These are phyloP conservation scores for Acacia concinna DNA, from an alignment of 331 rosid species.

Conservation along the genomic window DNA sequence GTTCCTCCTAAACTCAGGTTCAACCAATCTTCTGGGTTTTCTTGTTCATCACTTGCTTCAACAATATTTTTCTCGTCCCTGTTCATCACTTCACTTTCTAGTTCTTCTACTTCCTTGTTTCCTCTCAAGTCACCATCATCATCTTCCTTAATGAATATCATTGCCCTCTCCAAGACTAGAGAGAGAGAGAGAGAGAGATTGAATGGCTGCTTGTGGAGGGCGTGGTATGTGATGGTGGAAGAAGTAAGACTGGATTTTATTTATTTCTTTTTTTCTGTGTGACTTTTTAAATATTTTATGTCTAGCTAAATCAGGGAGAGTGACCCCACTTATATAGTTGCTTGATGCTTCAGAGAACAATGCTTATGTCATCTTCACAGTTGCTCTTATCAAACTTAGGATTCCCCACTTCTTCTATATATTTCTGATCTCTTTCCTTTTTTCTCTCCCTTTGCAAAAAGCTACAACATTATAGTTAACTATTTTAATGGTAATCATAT, in stretches of 20 bases:
- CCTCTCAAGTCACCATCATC: slow-evolving; percentile 34
- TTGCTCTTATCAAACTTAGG: slow-evolving; percentile 55
- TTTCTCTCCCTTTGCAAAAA: slow-evolving; percentile 39
- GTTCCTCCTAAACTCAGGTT: slow-evolving; percentile 69
- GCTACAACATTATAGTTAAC: slow-evolving; percentile 35
- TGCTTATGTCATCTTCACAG: slow-evolving; percentile 73
- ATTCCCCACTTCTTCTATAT: slow-evolving; percentile 87
- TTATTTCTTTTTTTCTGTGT: background rate
- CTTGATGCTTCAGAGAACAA: slow-evolving; percentile 73
- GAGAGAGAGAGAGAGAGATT: no score
- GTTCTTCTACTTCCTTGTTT: slow-evolving; percentile 31
- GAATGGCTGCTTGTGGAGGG: slow-evolving; percentile 28
- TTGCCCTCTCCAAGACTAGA: slow-evolving; percentile 11
- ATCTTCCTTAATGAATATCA: slow-evolving; percentile 45
- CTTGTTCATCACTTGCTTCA: slow-evolving; percentile 44
- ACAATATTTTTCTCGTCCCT: slow-evolving; percentile 27
- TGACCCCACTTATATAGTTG: slow-evolving; percentile 60
- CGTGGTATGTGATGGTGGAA: slow-evolving; percentile 31
- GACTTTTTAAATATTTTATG: slow-evolving; percentile 28
- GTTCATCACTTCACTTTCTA: slow-evolving; percentile 28
- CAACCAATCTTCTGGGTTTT: slow-evolving; percentile 70
- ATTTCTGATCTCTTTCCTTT: slow-evolving; percentile 32
- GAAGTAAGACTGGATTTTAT: slow-evolving; percentile 37
- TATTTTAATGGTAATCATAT: slow-evolving; percentile 38
- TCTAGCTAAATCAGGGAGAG: slow-evolving; percentile 46